Evolutionary conservation across 495 filamentous ascomycete species (phyloP).

Genomic region (Cetradonia linearis): DNA sequence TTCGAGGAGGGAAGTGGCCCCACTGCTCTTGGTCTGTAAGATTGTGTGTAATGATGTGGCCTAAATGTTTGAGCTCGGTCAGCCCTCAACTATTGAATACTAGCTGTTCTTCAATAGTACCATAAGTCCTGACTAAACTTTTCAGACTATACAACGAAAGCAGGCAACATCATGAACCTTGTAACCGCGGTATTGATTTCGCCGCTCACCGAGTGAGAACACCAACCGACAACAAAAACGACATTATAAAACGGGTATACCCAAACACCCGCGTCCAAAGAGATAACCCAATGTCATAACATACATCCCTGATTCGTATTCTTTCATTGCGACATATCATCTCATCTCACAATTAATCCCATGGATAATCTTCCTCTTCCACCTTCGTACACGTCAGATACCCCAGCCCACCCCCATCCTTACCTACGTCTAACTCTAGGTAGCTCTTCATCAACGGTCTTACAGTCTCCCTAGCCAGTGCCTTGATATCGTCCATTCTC

Average conservation of each 20-base stretch:
- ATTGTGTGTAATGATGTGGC: neutral
- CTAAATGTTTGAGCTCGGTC: neutral
- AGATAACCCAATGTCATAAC: neutral
- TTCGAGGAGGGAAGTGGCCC: neutral
- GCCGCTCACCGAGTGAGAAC: neutral
- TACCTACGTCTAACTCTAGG: conserved; percentile 60
- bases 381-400: conserved; percentile 78
- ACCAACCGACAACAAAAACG: neutral
- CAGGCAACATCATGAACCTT: neutral
- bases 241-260: conserved; percentile 2
- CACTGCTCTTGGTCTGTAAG: neutral
- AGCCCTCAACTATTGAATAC: neutral
- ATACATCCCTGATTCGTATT: neutral
- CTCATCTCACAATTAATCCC: conserved; percentile 37
- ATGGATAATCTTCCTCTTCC: conserved; percentile 69
- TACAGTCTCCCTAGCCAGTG: conserved; percentile 69
- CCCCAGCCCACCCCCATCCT: conserved; percentile 29
- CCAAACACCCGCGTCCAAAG: neutral
- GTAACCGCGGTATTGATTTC: neutral
- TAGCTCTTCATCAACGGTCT: conserved; percentile 76
- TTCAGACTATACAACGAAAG: neutral
- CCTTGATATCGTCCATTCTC: conserved; percentile 77
- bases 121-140: neutral
- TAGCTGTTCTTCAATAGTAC: neutral
- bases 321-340: neutral